phyloP scores from a whole-genome alignment of 73 alveolate genomes.

The Paramecium pentaurelia region DNA sequence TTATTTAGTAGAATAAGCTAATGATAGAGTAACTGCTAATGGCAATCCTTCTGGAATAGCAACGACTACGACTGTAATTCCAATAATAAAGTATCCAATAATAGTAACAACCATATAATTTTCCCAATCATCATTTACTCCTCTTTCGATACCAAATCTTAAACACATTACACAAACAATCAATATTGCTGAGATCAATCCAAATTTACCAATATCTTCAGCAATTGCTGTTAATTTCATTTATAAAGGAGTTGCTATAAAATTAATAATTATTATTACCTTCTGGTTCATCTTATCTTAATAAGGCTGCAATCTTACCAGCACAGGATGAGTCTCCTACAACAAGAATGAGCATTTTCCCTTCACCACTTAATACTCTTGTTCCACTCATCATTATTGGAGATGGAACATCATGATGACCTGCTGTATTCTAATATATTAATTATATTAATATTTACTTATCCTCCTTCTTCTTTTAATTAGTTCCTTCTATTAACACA shows the following conservation, averaged over 20 bases:
- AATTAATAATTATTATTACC: constrained; percentile 40
- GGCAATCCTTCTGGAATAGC: constrained; percentile 97
- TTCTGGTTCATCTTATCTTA: constrained; percentile 63
- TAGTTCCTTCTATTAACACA: constrained; percentile 13
- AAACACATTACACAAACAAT: constrained; percentile 76
- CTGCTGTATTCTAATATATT: constrained; percentile 63
- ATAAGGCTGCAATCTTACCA: constrained; percentile 57
- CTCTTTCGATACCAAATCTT: constrained; percentile 73
- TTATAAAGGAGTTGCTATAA: constrained; percentile 89
- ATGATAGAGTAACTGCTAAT: constrained; percentile 84
- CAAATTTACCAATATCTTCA: constrained; percentile 88
- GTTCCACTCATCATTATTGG: constrained; percentile 86
- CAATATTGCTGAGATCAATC: constrained; percentile 83
- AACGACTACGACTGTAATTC: constrained; percentile 80
- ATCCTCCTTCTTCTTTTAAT: constrained; percentile 54
- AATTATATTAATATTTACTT: background rate
- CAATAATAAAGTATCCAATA: constrained; percentile 75
- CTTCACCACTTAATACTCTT: constrained; percentile 58
- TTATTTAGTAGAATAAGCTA: constrained; percentile 82
- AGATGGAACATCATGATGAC: constrained; percentile 74
- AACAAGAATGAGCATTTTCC: constrained; percentile 58
- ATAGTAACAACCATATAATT: constrained; percentile 59
- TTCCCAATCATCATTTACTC: constrained; percentile 67
- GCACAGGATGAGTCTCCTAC: constrained; percentile 59
- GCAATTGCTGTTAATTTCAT: constrained; percentile 93